Evolutionary conservation across 192 early-diverging fungal species (phyloP), one percentile per base, ranked within the genome.

Genomic region (Martensiomyces pterosporus): DNA sequence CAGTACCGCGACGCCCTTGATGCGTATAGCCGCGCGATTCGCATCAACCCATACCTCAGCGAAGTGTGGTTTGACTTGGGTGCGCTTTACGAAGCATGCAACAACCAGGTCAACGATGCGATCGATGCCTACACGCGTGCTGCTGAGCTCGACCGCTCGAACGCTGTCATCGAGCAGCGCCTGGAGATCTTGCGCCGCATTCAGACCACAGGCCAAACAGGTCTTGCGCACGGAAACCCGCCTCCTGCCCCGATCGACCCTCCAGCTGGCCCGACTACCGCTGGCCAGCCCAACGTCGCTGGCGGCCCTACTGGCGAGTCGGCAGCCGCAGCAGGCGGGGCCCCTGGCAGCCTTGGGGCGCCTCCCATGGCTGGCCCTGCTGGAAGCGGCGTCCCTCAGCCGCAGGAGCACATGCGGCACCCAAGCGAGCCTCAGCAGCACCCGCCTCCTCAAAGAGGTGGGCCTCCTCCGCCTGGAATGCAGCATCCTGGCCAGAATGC

Each of bases 51-150:
- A 26, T 84, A 89, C 47, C 87, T 97, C 51, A 86, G 85, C 57
- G 96, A 99, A 76, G 93, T 99, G 3, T 99, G 96, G 96, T 97
- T 90, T 45, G 87, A 99, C 64, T 61, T 99, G 12, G 96, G 96
- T 2, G 94, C 92, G 0, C 79, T 99, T 0, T 99, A 99, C 63
- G 96, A 99, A 58, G 82, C 88, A 0, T 99, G 96, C 78, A 94
- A 99, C 64, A 94, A 94, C 73, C 96, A 99, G 68, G 82, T 92
- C 36, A 84, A 82, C 49, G 96, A 99, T 60, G 96, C 96, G 2
- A 82, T 99, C 29, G 94, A 99, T 60, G 96, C 96, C 6, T 99
- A 97, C 73, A 82, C 86, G 34, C 84, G 89, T 15, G 96, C 94
- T 21, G 78, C 90, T 14, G 93, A 96, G 64, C 74, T 96, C 36